Evolutionary conservation across 257 asterid species (phyloP), one percentile per base, ranked within the genome.

Genomic region (Mentha longifolia): DNA sequence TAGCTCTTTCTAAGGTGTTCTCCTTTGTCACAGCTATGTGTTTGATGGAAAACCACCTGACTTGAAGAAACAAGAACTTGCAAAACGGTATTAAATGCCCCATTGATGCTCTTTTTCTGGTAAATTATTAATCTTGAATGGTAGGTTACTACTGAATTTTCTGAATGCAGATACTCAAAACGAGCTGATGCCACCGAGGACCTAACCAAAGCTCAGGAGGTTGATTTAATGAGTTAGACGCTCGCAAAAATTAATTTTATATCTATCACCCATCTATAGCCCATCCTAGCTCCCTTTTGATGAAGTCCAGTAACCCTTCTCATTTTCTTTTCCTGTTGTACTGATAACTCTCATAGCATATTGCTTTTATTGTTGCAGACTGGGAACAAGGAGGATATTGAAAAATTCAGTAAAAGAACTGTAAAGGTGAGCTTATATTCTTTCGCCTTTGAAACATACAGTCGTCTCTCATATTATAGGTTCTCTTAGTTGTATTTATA

Each of bases 21-120:
- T 1, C 66, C 55, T 79, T 76, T 81, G 69, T 49, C 50, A 9
- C 68, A 95, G 98, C 51, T 95, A 95, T 79, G 99, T 95, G 31
- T 95, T 95, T 72, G 98, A 95, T 72, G 99, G 99, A 65, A 81
- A 85, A 73, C 99, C 99, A 68, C 99, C 99, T 25, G 97, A 95
- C 67, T 61, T 95, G 86, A 95, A 95, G 89, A 89, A 83, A 71
- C 91, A 95, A 80, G 98, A 95, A 82, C 98, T 95, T 75, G 97
- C 98, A 39, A 95, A 95, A 77, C 92, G 99, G 99, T 95, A 88
- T 51, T 12, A 62, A 43, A 64, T 77, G 61, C 59, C 70, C 72
- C 52, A 19, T 56, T 12, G 68, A 42, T 67, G 65, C 64, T 73
- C 7, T 39, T 70, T 64, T 52, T 82, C 61, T 28, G 37, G 14